Evolutionary conservation across 1,284 basidiomycete genomes (phyloP).

Genomic region (Cerrena zonata): DNA sequence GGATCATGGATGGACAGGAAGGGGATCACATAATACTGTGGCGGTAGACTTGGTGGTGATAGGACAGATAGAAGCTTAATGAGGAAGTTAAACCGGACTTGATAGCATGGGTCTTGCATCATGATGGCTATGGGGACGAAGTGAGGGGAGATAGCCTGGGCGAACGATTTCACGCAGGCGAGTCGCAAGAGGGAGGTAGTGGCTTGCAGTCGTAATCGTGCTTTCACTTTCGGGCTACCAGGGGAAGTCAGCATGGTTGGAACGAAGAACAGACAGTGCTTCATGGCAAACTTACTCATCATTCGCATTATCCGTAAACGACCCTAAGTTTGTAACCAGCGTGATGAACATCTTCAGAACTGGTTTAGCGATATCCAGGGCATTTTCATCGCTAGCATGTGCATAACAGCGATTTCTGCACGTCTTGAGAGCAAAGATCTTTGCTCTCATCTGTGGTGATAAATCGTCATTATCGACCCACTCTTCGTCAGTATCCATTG

Average conservation of each 20-base stretch:
- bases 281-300: slow-evolving; percentile 55
- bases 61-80: slow-evolving; percentile 69
- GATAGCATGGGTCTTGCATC: slow-evolving; percentile 76
- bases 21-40: slow-evolving; percentile 77
- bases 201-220: slow-evolving; percentile 76
- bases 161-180: slow-evolving; percentile 57
- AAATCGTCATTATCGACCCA: slow-evolving; percentile 72
- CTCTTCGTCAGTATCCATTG: slow-evolving; percentile 60
- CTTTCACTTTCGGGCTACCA: slow-evolving; percentile 51
- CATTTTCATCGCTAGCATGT: slow-evolving; percentile 53
- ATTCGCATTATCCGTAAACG: slow-evolving; percentile 47
- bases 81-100: slow-evolving; percentile 78
- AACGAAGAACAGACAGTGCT: slow-evolving; percentile 2
- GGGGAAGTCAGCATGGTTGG: slow-evolving; percentile 6
- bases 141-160: slow-evolving; percentile 32
- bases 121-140: slow-evolving; percentile 4
- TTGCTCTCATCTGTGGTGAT: slow-evolving; percentile 52
- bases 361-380: slow-evolving; percentile 63
- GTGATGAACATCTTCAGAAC: slow-evolving; percentile 71
- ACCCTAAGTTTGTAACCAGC: slow-evolving; percentile 62
- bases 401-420: slow-evolving; percentile 74
- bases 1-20: slow-evolving; percentile 91
- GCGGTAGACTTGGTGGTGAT: slow-evolving; percentile 55
- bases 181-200: slow-evolving; percentile 80
- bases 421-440: slow-evolving; percentile 72